A percentile compares a stretch with the other conserved stretches of the same genome.
These are phyloP conservation scores for Wickerhamomyces tratensis DNA, from an alignment of 805 yeast genomes.

Conservation along the genomic window DNA sequence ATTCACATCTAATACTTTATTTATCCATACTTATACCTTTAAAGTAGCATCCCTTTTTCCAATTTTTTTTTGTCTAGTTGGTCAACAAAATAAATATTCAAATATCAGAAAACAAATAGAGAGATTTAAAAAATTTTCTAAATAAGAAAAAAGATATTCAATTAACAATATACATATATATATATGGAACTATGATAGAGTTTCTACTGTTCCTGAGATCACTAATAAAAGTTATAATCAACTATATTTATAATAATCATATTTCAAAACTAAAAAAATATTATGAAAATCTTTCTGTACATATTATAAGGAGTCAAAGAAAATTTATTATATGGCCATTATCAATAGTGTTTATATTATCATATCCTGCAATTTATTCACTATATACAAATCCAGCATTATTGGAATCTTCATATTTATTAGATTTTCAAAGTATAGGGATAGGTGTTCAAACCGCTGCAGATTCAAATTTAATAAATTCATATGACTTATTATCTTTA, in stretches of 20 bases:
- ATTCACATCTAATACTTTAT: too few relatives aligned
- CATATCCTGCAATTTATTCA: constrained; percentile 39
- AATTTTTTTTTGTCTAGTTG: too few relatives aligned
- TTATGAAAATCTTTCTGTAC: constrained; percentile 14
- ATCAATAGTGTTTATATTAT: constrained; percentile 32
- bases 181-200: constrained; percentile 10
- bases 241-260: constrained; percentile 8
- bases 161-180: neutral
- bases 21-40: too few relatives aligned
- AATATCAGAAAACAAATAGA: neutral
- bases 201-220: constrained; percentile 12
- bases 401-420: constrained; percentile 9
- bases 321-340: constrained; percentile 40
- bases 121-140: neutral
- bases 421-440: constrained; percentile 4
- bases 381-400: constrained; percentile 19
- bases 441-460: constrained; percentile 10
- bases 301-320: constrained; percentile 28
- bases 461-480: neutral
- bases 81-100: neutral
- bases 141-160: neutral
- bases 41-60: too few relatives aligned
- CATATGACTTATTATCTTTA: constrained; percentile 16
- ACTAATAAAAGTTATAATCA: constrained; percentile 6
- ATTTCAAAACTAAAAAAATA: constrained; percentile 9